A percentile compares a stretch with the other conserved stretches of the same genome.
Evolutionary conservation across 2,329 filamentous ascomycete species (phyloP).

Genomic region (Penicillium aurantiogriseum): DNA sequence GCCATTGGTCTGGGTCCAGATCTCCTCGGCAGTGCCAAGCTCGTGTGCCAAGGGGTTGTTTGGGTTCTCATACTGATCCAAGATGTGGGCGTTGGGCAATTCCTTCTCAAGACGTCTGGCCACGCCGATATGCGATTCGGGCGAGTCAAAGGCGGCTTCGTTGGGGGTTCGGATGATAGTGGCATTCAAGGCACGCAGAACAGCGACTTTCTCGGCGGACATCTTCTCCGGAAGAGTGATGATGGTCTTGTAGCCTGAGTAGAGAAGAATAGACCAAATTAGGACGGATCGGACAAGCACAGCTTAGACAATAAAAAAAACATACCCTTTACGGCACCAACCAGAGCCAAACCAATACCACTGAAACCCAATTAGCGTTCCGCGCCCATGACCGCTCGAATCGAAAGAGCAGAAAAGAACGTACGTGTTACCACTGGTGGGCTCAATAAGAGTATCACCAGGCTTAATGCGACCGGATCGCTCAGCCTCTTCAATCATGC

Average conservation of each 20-base stretch:
- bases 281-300: neutral
- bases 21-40: slow-evolving; percentile 89
- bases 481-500: slow-evolving; percentile 97
- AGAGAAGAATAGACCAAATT: neutral
- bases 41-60: slow-evolving; percentile 96
- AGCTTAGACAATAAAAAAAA: neutral
- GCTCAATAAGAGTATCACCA: slow-evolving; percentile 95
- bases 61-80: slow-evolving; percentile 90
- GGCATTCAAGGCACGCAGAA: slow-evolving; percentile 87
- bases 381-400: neutral
- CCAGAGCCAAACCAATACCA: slow-evolving; percentile 90
- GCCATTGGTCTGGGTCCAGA: slow-evolving; percentile 86
- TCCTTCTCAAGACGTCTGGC: slow-evolving; percentile 88
- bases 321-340: slow-evolving; percentile 80
- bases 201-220: slow-evolving; percentile 96
- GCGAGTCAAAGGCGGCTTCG: slow-evolving; percentile 88
- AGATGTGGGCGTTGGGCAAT: slow-evolving; percentile 92
- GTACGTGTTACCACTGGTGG: slow-evolving; percentile 90
- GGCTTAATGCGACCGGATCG: slow-evolving; percentile 89
- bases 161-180: slow-evolving; percentile 98
- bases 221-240: slow-evolving; percentile 99
- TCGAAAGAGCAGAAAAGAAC: slow-evolving; percentile 15
- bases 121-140: slow-evolving; percentile 96
- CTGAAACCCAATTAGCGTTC: slow-evolving; percentile 28
- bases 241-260: slow-evolving; percentile 83